Evolutionary conservation across 768 basidiomycete genomes (phyloP).

Genomic region (Amanita pseudoporphyria): DNA sequence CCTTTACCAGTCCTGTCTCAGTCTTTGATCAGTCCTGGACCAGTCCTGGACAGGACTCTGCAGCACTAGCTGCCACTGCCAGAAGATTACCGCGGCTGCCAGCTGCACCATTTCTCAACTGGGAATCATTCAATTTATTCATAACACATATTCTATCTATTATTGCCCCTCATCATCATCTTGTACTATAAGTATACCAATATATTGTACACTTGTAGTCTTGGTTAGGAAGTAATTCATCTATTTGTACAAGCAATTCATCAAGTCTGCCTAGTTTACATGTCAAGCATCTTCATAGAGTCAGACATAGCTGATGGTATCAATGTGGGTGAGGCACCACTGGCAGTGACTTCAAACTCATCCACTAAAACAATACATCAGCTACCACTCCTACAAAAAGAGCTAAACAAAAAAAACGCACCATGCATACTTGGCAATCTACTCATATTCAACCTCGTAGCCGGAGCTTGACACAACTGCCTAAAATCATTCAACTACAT

Average conservation of each 20-base stretch:
- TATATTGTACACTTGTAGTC: not conserved
- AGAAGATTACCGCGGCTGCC: no score
- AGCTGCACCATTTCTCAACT: no score
- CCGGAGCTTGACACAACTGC: conserved; percentile 56
- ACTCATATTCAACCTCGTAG: conserved; percentile 75
- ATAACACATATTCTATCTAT: no score
- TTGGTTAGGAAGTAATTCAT: not conserved
- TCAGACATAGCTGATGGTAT: conserved; percentile 3
- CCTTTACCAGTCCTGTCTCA: no score
- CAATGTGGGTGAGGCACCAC: not conserved
- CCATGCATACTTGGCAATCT: conserved; percentile 80
- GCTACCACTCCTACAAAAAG: not conserved
- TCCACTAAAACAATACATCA: conserved; percentile 1
- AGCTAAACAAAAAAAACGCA: conserved; percentile 11
- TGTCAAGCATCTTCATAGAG: not conserved
- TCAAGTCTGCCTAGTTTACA: not conserved
- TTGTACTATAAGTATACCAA: not conserved
- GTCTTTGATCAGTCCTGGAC: no score
- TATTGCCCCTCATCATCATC: no score
- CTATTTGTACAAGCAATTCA: no score
- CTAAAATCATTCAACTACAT: conserved; percentile 82
- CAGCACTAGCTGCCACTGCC: no score
- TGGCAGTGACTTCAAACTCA: conserved; percentile 6
- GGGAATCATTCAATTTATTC: no score
- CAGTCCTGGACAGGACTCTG: no score